A percentile compares a stretch with the other conserved stretches of the same genome.
Evolutionary conservation across 169 alveolate genomes (phyloP).

Genomic region (Theileria sp.): DNA sequence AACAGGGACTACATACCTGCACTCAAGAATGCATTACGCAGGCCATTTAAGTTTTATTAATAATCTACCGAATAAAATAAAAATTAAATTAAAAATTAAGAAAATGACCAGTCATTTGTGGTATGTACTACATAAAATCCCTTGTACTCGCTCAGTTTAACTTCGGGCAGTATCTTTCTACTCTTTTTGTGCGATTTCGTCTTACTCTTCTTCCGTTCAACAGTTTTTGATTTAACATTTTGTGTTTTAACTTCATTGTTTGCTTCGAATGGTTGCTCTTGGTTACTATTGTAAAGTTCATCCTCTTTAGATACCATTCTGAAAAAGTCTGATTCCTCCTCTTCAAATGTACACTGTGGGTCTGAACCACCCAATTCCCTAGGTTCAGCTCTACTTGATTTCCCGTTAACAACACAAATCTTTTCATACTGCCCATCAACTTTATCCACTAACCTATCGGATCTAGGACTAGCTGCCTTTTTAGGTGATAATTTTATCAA

Average conservation of each 20-base stretch:
- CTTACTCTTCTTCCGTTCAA: constrained; percentile 15
- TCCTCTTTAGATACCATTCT: neutral
- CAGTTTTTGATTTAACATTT: neutral
- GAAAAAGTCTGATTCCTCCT: neutral
- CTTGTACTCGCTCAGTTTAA: constrained; percentile 26
- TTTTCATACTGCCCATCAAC: neutral
- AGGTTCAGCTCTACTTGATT: neutral
- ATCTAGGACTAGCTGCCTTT: neutral
- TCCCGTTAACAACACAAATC: neutral
- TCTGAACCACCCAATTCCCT: neutral
- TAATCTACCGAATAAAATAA: neutral
- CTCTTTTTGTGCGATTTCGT: constrained; percentile 9
- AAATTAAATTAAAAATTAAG: neutral
- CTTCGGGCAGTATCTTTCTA: constrained; percentile 15
- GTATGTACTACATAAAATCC: constrained; percentile 57
- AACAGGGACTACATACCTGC: constrained; percentile 76
- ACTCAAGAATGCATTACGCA: constrained; percentile 60
- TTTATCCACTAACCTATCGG: neutral
- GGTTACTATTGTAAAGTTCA: neutral
- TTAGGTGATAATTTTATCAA: neutral
- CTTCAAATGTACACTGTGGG: neutral
- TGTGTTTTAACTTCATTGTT: neutral
- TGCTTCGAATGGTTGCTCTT: neutral
- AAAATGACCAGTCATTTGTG: constrained; percentile 44
- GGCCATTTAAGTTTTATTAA: constrained; percentile 63